These are phyloP conservation scores for Ciborinia camelliae DNA, from an alignment of 2,329 filamentous ascomycete genomes.

Conservation along the genomic window DNA sequence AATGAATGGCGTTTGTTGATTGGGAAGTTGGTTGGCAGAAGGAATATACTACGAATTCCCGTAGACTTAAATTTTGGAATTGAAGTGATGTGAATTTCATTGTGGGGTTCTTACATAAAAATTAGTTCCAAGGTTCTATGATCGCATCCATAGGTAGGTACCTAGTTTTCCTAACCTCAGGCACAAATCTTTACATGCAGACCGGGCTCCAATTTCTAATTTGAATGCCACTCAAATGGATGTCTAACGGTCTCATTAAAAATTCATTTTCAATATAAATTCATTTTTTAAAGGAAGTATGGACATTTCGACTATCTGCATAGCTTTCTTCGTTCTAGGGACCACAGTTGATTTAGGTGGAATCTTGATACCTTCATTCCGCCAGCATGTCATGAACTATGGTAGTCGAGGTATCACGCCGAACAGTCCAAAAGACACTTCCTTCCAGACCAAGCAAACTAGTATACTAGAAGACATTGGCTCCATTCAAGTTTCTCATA, in stretches of 20 bases:
- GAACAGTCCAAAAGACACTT: constrained; percentile 8
- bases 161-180: constrained; percentile 1
- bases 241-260: neutral
- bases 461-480: constrained; percentile 26
- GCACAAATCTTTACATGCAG: neutral
- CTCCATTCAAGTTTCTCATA: constrained; percentile 65
- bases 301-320: constrained; percentile 32
- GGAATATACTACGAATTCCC: neutral
- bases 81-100: constrained; percentile 7
- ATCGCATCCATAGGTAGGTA: neutral
- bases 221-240: neutral
- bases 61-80: constrained; percentile 7
- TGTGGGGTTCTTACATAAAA: constrained; percentile 14
- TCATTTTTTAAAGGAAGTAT: constrained; percentile 23
- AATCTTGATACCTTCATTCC: constrained; percentile 33
- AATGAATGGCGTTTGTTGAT: neutral
- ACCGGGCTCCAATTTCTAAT: neutral
- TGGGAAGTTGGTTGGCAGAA: neutral
- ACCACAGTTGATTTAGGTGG: constrained; percentile 31
- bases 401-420: constrained; percentile 30
- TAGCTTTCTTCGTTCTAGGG: constrained; percentile 33
- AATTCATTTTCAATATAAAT: neutral
- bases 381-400: constrained; percentile 36
- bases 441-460: constrained; percentile 1
- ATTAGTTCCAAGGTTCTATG: too few species aligned